phyloP scores from a whole-genome alignment of 352 stramenopile genomes.

The Halophytophthora batemanensis region DNA sequence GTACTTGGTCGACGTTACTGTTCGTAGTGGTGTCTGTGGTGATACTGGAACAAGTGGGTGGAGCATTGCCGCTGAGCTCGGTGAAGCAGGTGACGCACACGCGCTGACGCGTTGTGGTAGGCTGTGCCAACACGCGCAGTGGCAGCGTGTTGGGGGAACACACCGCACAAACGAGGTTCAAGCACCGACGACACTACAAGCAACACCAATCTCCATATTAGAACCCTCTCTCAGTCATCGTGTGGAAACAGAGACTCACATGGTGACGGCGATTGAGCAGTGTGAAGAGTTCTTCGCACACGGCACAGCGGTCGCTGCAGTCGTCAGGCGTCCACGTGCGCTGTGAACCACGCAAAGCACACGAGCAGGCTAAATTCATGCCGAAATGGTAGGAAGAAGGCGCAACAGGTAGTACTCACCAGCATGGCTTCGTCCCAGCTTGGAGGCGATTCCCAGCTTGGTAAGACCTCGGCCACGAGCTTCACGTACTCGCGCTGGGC shows the following conservation, averaged over 20 bases:
- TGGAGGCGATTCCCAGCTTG: slow-evolving; percentile 50
- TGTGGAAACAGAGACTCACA: slow-evolving; percentile 27
- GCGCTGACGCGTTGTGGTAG: slow-evolving; percentile 36
- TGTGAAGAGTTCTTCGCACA: slow-evolving; percentile 63
- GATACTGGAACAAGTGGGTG: slow-evolving; percentile 2
- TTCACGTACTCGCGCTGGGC: slow-evolving; percentile 54
- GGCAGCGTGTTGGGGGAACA: slow-evolving; percentile 51
- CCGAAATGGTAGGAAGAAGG: too few relatives aligned
- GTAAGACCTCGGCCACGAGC: slow-evolving; percentile 50
- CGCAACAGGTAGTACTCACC: slow-evolving; percentile 26
- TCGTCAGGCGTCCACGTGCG: slow-evolving; percentile 65
- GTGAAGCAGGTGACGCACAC: slow-evolving; percentile 47
- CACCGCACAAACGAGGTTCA: slow-evolving; percentile 61
- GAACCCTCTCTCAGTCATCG: neutral
- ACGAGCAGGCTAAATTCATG: too few relatives aligned
- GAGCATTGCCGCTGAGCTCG: slow-evolving; percentile 14
- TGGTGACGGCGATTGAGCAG: slow-evolving; percentile 74
- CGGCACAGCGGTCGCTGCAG: slow-evolving; percentile 50
- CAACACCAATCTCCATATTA: neutral
- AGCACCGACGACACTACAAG: slow-evolving; percentile 56
- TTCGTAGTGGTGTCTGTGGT: too few relatives aligned
- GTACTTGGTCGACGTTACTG: slow-evolving; percentile 21
- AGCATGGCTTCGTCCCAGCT: slow-evolving; percentile 53
- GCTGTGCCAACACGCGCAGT: slow-evolving; percentile 50
- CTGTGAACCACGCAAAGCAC: slow-evolving; percentile 22